Conservation (phyloP, 331 rosid genomes). For the Spiraea crenata region DNA sequence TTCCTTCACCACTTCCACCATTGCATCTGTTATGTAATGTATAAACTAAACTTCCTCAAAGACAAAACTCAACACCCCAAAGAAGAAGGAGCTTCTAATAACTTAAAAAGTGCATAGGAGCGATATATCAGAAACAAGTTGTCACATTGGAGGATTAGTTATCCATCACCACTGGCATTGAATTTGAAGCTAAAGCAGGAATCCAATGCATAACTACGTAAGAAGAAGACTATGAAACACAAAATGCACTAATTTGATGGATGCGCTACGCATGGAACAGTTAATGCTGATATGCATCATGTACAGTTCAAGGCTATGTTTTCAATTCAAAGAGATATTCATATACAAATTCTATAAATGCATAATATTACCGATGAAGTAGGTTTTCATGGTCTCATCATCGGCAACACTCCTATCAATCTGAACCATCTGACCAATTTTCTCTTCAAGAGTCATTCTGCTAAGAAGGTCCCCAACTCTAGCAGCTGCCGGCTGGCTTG, state of each 20-base stretch:
- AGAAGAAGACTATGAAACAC: not conserved
- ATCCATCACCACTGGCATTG: not conserved
- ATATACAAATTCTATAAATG: no score
- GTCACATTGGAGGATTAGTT: not conserved
- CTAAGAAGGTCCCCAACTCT: constrained; percentile 52
- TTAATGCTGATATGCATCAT: not conserved
- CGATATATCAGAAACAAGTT: not conserved
- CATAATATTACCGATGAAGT: constrained; percentile 46
- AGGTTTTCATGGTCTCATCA: constrained; percentile 36
- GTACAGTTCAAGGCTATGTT: not conserved
- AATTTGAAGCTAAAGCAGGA: not conserved
- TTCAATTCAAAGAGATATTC: not conserved
- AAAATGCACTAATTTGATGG: not conserved
- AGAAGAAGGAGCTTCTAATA: no score
- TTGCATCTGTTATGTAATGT: no score
- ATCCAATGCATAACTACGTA: not conserved
- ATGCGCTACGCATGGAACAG: not conserved
- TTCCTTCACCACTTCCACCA: no score
- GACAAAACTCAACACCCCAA: no score
- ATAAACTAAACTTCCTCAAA: no score
- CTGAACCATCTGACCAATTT: constrained; percentile 72
- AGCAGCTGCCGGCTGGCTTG: constrained; percentile 31
- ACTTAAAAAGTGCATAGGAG: not conserved
- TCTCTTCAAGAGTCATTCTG: constrained; percentile 58
- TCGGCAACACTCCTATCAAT: constrained; percentile 54